Evolutionary conservation across 1,139 yeast species (phyloP).

Genomic region (Candida pseudocylindracea): DNA sequence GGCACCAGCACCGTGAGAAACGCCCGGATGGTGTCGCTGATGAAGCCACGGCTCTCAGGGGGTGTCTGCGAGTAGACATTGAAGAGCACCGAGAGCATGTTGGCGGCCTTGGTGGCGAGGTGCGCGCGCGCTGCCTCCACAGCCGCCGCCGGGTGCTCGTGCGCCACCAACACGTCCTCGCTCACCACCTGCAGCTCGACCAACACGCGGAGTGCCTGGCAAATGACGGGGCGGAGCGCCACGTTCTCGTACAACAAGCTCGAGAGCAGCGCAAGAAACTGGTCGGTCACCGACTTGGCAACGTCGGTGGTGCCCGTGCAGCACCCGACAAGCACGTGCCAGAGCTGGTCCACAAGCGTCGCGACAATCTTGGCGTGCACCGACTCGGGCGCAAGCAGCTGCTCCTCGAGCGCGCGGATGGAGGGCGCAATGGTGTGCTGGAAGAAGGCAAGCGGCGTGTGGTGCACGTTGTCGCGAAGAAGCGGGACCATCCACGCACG

Average conservation of each 20-base stretch:
- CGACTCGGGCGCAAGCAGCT: conserved; percentile 25
- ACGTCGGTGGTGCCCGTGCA: conserved; percentile 75
- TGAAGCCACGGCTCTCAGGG: conserved; percentile 65
- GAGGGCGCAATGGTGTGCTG: conserved; percentile 44
- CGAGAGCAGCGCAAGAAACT: conserved; percentile 61
- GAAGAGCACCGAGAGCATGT: conserved; percentile 67
- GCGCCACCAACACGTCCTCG: conserved; percentile 37
- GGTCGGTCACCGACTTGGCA: conserved; percentile 35
- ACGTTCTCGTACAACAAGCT: conserved; percentile 53
- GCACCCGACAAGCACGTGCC: conserved; percentile 82
- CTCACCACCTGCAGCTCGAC: conserved; percentile 44
- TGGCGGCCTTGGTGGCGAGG: conserved; percentile 43
- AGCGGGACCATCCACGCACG: conserved; percentile 95
- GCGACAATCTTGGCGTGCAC: conserved; percentile 53
- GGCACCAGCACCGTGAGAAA: conserved; percentile 51
- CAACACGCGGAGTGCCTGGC: conserved; percentile 57
- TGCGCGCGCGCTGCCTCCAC: conserved; percentile 38
- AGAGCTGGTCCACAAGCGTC: conserved; percentile 74
- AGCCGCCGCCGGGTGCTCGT: conserved; percentile 21
- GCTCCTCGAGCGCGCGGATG: conserved; percentile 30
- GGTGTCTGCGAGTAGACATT: conserved; percentile 77
- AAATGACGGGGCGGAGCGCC: conserved; percentile 53
- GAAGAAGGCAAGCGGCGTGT: conserved; percentile 47
- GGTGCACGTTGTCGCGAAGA: conserved; percentile 64
- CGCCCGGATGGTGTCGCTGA: conserved; percentile 68